Base-by-base conservation (phyloP, 192 early-diverging fungal genomes). In the Cladochytrium replicatum region DNA sequence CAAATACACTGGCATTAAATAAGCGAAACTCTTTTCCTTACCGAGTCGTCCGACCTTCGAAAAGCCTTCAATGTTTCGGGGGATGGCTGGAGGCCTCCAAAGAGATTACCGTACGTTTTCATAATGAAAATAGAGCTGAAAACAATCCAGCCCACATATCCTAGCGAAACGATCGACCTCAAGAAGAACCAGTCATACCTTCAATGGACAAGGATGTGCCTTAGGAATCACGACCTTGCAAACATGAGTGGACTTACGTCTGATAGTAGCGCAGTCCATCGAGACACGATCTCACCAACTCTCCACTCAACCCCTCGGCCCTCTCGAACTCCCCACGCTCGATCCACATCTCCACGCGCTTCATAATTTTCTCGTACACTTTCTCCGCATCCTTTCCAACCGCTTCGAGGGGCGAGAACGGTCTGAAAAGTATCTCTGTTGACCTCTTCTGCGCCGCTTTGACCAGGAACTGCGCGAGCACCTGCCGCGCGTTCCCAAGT, bases 141-240 rank as follows among this genome's bases (percentile, higher is more conserved):
- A 1, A 67, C 50, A 54, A 92, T 88, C 93, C 93, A 97, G 25
- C 93, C 90, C 19, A 88, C 44, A 59, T 89, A 97, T 34, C 93
- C 93, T 23, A 72, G 59, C 4, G 64, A 85, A 19, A 97, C 80
- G 3, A 91, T 75, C 0, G 84, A 73, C 42, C 88, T 74, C 46
- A 97, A 64, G 58, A 93, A 87, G 4, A 93, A 64, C 93, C 93
- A 97, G 66, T 97, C 93, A 50, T 97, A 96, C 63, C n/a, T 40
- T 44, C 26, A 15, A 27, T 2, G 3, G 43, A 21, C 1, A 0
- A 28, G 41, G 28, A 0, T 2, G 32, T 7, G 23, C 13, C 3
- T 3, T 13, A 5, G 8, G 42, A 2, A 24, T 11, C n/a, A 22
- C 23, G 55, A 60, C 21, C 40, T 34, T 3, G 43, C 3, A 3